Base-by-base conservation (phyloP, 805 yeast genomes). In the Kazachstania kunashirensis region DNA sequence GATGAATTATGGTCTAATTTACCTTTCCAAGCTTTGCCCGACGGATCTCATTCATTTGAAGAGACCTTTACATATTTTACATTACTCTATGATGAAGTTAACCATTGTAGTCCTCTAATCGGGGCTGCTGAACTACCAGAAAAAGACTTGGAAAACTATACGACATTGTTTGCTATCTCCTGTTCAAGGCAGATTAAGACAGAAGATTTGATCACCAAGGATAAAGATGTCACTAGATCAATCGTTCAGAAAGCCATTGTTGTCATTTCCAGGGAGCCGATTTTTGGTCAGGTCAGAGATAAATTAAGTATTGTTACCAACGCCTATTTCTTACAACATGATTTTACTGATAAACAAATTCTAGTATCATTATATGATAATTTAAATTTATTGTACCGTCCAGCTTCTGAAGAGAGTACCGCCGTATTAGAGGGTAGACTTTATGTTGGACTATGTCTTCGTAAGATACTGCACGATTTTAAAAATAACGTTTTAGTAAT, bases 21-120 rank as follows among this genome's bases (percentile, higher is more conserved):
- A 29, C 94, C 98, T 3, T 92, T 92, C 53, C 96, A 88, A 55
- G 94, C 96, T 2, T 63, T 92, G 16, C 97, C 98, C 0, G 98
- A 92, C 60, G 97, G 97, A 4, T 79, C 94, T 2, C 98, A 92
- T 57, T 69, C 88, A 16, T 89, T 79, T 53, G 94, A 86, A 54
- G 97, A 92, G 57, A 86, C 95, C 1, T 85, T 88, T 52, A 79
- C 95, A 17, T 84, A 84, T 53, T 89, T 89, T 61, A 88, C 95
- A 17, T 63, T 89, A 30, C 70, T 81, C 5, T 83, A 76, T 52
- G 85, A 85, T 54, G 75, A 74, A 36, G 60, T 63, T 19, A 59
- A 59, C 17, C 42, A 44, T 13, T 38, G 46, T 12, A 47, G 57
- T 26, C 53, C 64, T 0, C 59, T 60, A 14, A 54, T 55, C 21